Percentiles rank a stretch among this genome's conserved stretches.
Evolutionary conservation across 129 eudicot species (phyloP).

Genomic region (Silybum marianum): DNA sequence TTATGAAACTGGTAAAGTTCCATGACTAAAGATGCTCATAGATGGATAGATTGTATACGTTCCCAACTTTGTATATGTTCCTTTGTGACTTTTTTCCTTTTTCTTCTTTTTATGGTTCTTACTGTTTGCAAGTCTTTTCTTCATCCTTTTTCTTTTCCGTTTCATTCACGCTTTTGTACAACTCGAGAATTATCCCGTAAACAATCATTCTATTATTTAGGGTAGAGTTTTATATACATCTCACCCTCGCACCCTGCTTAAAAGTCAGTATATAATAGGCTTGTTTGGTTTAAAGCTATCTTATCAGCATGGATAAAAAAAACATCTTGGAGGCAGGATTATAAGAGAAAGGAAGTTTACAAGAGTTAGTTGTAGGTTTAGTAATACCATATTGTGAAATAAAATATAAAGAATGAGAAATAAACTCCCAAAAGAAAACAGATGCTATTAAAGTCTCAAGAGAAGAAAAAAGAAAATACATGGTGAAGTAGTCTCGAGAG

Average conservation of each 20-base stretch:
- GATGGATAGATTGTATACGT: too few relatives aligned
- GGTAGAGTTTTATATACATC: too few relatives aligned
- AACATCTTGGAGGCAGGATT: too few relatives aligned
- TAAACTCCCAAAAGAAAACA: constrained; percentile 2
- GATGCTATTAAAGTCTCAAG: constrained; percentile 9
- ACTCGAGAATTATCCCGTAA: not conserved
- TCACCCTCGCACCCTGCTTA: too few relatives aligned
- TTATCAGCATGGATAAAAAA: too few relatives aligned
- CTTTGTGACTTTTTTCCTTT: not conserved
- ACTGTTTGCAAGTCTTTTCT: not conserved
- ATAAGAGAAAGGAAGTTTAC: not conserved
- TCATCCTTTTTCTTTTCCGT: not conserved
- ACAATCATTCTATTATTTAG: not conserved
- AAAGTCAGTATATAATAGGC: too few relatives aligned
- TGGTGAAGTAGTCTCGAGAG: constrained; percentile 11
- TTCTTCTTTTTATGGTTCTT: not conserved
- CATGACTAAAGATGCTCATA: too few relatives aligned
- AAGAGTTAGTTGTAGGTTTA: not conserved
- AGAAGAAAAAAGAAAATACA: not conserved
- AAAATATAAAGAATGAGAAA: not conserved
- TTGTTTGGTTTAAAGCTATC: too few relatives aligned
- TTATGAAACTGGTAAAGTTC: too few relatives aligned
- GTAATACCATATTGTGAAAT: not conserved
- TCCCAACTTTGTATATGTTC: too few relatives aligned
- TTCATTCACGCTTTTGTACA: not conserved